These are phyloP conservation scores for Polygonum aviculare DNA, from an alignment of 148 eudicot genomes.

Conservation along the genomic window DNA sequence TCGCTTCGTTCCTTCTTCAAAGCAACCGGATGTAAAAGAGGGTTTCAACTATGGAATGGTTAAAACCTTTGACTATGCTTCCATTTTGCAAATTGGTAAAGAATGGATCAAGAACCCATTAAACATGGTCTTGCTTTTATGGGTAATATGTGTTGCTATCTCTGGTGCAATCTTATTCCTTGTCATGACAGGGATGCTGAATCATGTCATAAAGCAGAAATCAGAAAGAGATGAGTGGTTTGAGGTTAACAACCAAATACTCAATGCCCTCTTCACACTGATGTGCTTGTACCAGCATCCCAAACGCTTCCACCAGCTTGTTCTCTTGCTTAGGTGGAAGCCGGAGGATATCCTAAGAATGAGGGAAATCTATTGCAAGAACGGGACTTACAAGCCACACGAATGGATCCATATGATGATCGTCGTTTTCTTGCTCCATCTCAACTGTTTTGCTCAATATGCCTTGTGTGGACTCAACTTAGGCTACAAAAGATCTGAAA, in stretches of 20 bases:
- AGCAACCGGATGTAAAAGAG: slow-evolving; percentile 30
- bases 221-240: slow-evolving; percentile 71
- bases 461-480: slow-evolving; percentile 45
- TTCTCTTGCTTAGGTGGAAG: slow-evolving; percentile 76
- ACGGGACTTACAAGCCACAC: slow-evolving; percentile 73
- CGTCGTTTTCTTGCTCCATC: slow-evolving; percentile 33
- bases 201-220: slow-evolving; percentile 45
- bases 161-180: slow-evolving; percentile 79
- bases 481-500: slow-evolving; percentile 58
- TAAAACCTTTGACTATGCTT: slow-evolving; percentile 47
- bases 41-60: slow-evolving; percentile 34
- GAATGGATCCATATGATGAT: slow-evolving; percentile 69
- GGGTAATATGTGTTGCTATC: slow-evolving; percentile 63
- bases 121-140: slow-evolving; percentile 62
- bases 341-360: slow-evolving; percentile 44
- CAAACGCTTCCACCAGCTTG: slow-evolving; percentile 62
- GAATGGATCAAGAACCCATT: slow-evolving; percentile 74
- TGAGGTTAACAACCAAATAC: slow-evolving; percentile 90
- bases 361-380: slow-evolving; percentile 69
- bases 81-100: slow-evolving; percentile 30
- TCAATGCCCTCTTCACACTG: slow-evolving; percentile 82
- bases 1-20: slow-evolving; percentile 38
- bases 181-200: slow-evolving; percentile 88
- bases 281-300: slow-evolving; percentile 94
- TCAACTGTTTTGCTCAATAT: slow-evolving; percentile 61